Base-by-base conservation (phyloP, 2,329 filamentous ascomycete species). In the Fusarium cicatricum region DNA sequence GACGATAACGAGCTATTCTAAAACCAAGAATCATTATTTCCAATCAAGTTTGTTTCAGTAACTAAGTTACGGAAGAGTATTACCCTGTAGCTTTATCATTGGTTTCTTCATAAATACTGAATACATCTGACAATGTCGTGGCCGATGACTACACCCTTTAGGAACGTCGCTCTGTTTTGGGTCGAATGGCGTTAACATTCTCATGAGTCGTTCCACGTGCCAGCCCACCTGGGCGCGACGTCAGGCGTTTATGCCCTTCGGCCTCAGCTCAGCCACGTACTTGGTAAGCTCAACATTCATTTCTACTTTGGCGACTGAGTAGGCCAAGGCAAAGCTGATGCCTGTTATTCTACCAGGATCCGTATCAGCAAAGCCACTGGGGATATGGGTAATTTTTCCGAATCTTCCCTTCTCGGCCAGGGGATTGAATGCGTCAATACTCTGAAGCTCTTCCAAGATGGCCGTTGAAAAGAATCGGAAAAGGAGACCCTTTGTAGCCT, bases 221-320 rank as follows among this genome's bases (percentile, higher is more conserved):
- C 43, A 1, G 37, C 43, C 43, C 43, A 46, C 16, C 43, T 6
- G 43, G 43, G 14, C 43, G 37, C 16, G 37, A 19, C 3, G 43
- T 12, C 14, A 46, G 6, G 43, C 37, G 33, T 46, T 46, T 32
- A 46, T 46, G 4, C 43, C 33, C 23, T 46, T 46, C 7, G 43
- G 43, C 4, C 21, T 23, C 6, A 46, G 33, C 10, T 46, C 43
- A 11, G 14, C 33, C 1, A 32, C 43, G 7, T 46, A 46, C 23
- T 38, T 46, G 0, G 43, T 32, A 5, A 46, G 5, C 10, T 28
- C 21, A n/a, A 37, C 32, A 5, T 46, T 46, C 33, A 38, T 17
- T 3, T 8, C 43, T 2, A 32, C 43, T 16, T 46, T 46, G 43
- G 16, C 43, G 7, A 38, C 33, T 1, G 32, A 17, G 33, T 46